These are phyloP conservation scores for Aechmea fasciata DNA, from an alignment of 176 grass and related monocot species.

Conservation along the genomic window DNA sequence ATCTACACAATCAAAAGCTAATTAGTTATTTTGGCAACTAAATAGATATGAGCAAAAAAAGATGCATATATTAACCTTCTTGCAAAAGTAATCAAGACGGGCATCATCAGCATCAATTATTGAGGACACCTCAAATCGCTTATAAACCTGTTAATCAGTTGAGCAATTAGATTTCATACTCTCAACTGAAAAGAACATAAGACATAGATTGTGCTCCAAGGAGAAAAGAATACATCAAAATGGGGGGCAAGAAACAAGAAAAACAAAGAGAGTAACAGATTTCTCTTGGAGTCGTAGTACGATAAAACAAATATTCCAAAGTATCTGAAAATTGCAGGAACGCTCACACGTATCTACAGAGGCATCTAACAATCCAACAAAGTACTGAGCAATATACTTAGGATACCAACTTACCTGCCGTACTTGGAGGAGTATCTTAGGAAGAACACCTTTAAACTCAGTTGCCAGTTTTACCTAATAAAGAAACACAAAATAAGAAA, in stretches of 20 bases:
- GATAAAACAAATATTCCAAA: not conserved
- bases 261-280: not conserved
- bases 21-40: not conserved
- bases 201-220: not conserved
- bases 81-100: slow-evolving; percentile 78
- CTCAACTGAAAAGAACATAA: slow-evolving; percentile 3
- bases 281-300: not conserved
- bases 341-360: not conserved
- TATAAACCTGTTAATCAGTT: slow-evolving; percentile 64
- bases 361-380: not conserved
- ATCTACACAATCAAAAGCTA: not conserved
- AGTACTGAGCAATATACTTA: slow-evolving; percentile 15
- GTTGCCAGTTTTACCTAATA: slow-evolving; percentile 50
- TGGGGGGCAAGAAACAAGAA: not conserved
- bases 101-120: slow-evolving; percentile 58
- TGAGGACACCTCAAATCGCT: slow-evolving; percentile 62
- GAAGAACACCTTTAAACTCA: slow-evolving; percentile 65
- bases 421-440: slow-evolving; percentile 66
- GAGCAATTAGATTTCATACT: slow-evolving; percentile 11
- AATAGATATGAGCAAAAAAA: slow-evolving; percentile 11
- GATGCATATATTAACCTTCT: slow-evolving; percentile 40
- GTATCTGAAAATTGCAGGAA: not conserved
- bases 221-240: not conserved
- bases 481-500: slow-evolving; percentile 10
- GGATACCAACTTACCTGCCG: slow-evolving; percentile 40